Conservation (phyloP, 2,329 filamentous ascomycete species). For the Colletotrichum musae region DNA sequence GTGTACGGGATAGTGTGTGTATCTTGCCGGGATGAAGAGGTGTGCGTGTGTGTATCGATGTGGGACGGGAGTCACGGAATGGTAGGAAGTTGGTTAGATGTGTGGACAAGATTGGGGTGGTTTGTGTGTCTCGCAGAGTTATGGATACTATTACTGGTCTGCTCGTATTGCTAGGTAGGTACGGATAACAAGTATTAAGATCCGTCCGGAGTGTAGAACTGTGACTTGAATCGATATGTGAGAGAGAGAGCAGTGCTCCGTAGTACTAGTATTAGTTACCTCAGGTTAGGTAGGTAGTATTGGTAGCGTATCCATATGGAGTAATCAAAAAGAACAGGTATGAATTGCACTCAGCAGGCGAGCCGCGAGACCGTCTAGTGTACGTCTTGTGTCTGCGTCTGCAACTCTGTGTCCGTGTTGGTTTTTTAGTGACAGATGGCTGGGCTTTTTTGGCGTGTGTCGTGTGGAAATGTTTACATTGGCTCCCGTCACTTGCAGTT, state of each 20-base stretch:
- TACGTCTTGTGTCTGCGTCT: slow-evolving; percentile 29
- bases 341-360: too few species aligned
- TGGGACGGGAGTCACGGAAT: slow-evolving; percentile 49
- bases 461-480: slow-evolving; percentile 39
- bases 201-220: too few species aligned
- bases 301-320: too few species aligned
- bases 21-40: neutral
- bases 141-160: too few species aligned
- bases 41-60: slow-evolving; percentile 11
- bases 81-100: slow-evolving; percentile 51
- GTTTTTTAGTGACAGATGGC: neutral
- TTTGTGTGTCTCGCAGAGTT: neutral
- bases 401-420: slow-evolving; percentile 2
- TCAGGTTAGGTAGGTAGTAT: too few species aligned
- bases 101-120: slow-evolving; percentile 41
- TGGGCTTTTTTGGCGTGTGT: slow-evolving; percentile 11
- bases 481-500: slow-evolving; percentile 27
- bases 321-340: too few species aligned
- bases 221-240: neutral
- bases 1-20: neutral
- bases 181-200: too few species aligned
- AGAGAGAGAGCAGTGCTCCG: neutral
- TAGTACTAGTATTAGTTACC: too few species aligned
- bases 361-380: neutral
- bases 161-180: too few species aligned